Evolutionary conservation across 495 filamentous ascomycete genomes (phyloP).

Genomic region (Penicillium desertorum): DNA sequence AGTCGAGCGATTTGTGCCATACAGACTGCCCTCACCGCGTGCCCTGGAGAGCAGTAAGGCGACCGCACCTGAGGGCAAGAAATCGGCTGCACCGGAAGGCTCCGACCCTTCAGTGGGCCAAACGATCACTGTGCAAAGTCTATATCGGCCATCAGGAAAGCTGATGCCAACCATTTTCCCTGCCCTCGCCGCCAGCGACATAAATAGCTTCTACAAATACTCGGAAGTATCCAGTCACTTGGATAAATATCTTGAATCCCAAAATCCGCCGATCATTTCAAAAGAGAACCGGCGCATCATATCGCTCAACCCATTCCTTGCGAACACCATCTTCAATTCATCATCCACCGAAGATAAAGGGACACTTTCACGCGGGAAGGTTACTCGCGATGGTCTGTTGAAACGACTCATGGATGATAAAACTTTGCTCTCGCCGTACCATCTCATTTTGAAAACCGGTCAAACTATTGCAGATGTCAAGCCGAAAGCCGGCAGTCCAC

Average conservation of each 20-base stretch:
- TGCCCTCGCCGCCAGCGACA: conserved; percentile 38
- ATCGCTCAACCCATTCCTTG: conserved; percentile 61
- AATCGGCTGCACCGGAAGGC: conserved; percentile 35
- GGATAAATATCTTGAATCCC: conserved; percentile 48
- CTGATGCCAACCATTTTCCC: conserved; percentile 57
- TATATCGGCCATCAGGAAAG: conserved; percentile 58
- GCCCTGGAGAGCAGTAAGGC: conserved; percentile 37
- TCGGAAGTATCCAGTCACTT: conserved; percentile 42
- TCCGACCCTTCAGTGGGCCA: conserved; percentile 57
- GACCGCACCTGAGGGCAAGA: conserved; percentile 39
- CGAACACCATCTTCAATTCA: conserved; percentile 58
- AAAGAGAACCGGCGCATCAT: conserved; percentile 63
- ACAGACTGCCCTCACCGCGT: conserved; percentile 55
- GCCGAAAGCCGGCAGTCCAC: conserved; percentile 59
- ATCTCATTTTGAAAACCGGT: conserved; percentile 56
- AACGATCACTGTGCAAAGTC: conserved; percentile 52
- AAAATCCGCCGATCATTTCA: conserved; percentile 56
- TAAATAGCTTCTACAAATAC: conserved; percentile 55
- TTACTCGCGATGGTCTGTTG: conserved; percentile 62
- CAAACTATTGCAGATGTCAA: conserved; percentile 55
- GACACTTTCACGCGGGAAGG: conserved; percentile 55
- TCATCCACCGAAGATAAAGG: conserved; percentile 55
- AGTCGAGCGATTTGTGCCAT: conserved; percentile 59
- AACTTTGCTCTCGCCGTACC: conserved; percentile 48
- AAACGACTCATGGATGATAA: conserved; percentile 57